Conservation (phyloP, 306 rosid genomes). For the Trifolium pratense region DNA sequence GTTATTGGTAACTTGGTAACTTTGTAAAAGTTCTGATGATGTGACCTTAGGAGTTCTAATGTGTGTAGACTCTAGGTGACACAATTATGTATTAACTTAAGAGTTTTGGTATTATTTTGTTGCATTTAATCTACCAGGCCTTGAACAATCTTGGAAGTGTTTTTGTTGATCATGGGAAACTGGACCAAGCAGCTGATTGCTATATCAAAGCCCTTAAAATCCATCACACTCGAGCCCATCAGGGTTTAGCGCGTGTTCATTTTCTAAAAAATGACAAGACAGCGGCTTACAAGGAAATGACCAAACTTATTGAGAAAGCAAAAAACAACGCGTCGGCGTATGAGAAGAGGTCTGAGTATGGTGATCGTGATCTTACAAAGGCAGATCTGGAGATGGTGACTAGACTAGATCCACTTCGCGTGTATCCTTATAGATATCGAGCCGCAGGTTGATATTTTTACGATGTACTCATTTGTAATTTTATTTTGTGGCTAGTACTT, state of each 20-base stretch:
- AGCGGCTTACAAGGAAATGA: conserved; percentile 88
- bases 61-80: no score
- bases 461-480: neutral
- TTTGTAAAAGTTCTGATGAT: neutral
- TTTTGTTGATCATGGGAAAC: conserved; percentile 72
- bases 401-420: conserved; percentile 81
- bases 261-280: conserved; percentile 64
- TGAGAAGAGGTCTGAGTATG: conserved; percentile 90
- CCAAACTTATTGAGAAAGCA: conserved; percentile 63
- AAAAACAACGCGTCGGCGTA: conserved; percentile 73
- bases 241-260: conserved; percentile 95
- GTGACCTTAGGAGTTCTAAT: no score
- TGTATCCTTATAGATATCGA: conserved; percentile 92
- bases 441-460: conserved; percentile 78
- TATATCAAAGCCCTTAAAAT: conserved; percentile 85
- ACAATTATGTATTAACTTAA: neutral
- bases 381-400: conserved; percentile 89
- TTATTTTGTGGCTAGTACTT: neutral
- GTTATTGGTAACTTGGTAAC: neutral
- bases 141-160: conserved; percentile 95
- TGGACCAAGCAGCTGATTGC: conserved; percentile 86
- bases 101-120: conserved; percentile 32
- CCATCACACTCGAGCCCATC: conserved; percentile 92
- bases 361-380: conserved; percentile 81
- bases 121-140: conserved; percentile 59